phyloP scores from a whole-genome alignment of 345 rosid genomes.

The Citrus trifoliata region DNA sequence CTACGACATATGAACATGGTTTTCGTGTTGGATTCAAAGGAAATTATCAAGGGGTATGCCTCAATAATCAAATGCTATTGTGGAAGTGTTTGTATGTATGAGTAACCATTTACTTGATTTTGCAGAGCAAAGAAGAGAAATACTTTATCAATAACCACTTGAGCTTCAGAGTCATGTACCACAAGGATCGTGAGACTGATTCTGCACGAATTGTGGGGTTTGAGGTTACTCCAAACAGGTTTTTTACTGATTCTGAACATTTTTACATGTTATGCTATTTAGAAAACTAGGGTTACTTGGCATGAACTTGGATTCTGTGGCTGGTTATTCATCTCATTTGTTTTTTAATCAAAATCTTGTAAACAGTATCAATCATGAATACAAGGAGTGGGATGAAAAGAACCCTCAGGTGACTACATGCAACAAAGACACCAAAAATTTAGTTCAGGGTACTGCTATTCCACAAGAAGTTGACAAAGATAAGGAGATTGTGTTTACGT shows the following conservation, averaged over 20 bases:
- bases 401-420: conserved; percentile 88
- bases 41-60: conserved; percentile 79
- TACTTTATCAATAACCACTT: conserved; percentile 92
- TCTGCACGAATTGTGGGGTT: conserved; percentile 95
- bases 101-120: conserved; percentile 17
- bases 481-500: conserved; percentile 85
- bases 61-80: conserved; percentile 16
- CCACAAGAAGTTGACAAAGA: conserved; percentile 81
- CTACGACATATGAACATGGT: conserved; percentile 91
- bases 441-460: conserved; percentile 79
- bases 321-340: not conserved
- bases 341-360: conserved; percentile 12
- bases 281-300: not conserved
- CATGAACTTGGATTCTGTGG: not conserved
- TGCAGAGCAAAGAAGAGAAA: conserved; percentile 94
- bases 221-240: conserved; percentile 96
- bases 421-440: conserved; percentile 83
- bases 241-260: conserved; percentile 7
- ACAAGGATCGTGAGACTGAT: conserved; percentile 75
- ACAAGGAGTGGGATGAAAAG: conserved; percentile 86
- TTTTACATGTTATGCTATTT: not conserved
- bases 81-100: not conserved
- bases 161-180: conserved; percentile 93
- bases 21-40: conserved; percentile 97
- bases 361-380: conserved; percentile 86